Evolutionary conservation across 768 basidiomycete genomes (phyloP), one percentile per base, ranked within the genome.

Genomic region (Pulveroboletus sp.): DNA sequence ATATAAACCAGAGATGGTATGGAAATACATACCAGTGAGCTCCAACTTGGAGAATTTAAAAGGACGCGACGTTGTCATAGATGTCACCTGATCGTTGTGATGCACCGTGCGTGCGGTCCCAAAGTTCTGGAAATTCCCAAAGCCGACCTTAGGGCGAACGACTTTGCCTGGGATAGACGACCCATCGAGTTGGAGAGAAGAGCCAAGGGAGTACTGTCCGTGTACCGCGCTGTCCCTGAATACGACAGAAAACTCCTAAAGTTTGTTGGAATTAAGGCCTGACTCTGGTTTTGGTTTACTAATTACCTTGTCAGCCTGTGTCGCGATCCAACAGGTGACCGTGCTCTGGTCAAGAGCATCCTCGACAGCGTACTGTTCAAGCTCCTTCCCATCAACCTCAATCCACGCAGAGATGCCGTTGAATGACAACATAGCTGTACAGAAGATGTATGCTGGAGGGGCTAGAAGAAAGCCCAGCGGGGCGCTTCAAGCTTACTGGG

Each of bases 321-420:
- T 49, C 2, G 65, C 43, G 17, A 61, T 63, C 67, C 65, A 67
- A 37, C 65, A 69, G 41, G 63, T 56, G 3, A 67, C 64, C 32
- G 17, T 49, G 26, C 49, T 57, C 12, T 39, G 47, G 10, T 36
- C 50, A 3, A 12, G 36, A 45, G 50, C 37, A 17, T 57, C 54
- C 29, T 67, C 58, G 20, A 69, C 41, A 2, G 56, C 50, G 23
- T 67, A 61, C 37, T 60, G 53, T 8, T 68, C 60, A 43, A 67
- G 52, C 53, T 56, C 50, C 26, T 49, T 43, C 1, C 56, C 63
- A 20, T 65, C 67, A 20, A 68, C 65, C 43, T 62, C 60, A 10
- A 67, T 44, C 58, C 65, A 67, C 6, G 65, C 55, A 20, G 55
- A 58, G 45, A 69, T 7, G 11, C 30, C 34, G 45, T 51, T 29